A percentile compares a stretch with the other conserved stretches of the same genome.
Evolutionary conservation across 768 basidiomycete genomes (phyloP).

Genomic region (Rubroboletus pulcherrimus): DNA sequence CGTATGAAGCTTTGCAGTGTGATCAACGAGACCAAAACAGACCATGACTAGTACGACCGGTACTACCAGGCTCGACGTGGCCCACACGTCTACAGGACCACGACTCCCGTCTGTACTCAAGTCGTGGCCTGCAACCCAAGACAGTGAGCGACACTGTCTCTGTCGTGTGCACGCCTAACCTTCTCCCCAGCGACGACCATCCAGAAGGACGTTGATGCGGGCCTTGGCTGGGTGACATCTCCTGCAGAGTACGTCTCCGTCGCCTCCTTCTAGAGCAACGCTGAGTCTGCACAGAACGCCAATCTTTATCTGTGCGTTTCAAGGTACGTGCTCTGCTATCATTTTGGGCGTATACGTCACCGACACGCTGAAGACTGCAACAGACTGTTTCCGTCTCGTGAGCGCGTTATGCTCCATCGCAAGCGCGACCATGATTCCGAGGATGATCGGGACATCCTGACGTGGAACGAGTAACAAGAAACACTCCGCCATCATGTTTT

Average conservation of each 20-base stretch:
- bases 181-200: constrained; percentile 45
- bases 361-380: constrained; percentile 48
- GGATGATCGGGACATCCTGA: constrained; percentile 55
- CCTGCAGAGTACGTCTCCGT: constrained; percentile 53
- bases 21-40: background rate
- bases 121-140: constrained; percentile 31
- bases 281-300: constrained; percentile 51
- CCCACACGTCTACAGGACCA: constrained; percentile 21
- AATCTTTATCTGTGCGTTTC: constrained; percentile 73
- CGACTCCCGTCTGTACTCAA: constrained; percentile 34
- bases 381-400: constrained; percentile 67
- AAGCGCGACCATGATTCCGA: constrained; percentile 67
- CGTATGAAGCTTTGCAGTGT: too few relatives aligned
- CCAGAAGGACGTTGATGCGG: constrained; percentile 48
- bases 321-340: constrained; percentile 36
- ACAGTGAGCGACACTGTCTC: constrained; percentile 18
- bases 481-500: background rate
- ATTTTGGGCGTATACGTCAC: background rate
- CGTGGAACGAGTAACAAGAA: constrained; percentile 60
- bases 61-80: background rate
- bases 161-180: background rate
- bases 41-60: background rate
- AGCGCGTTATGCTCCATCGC: constrained; percentile 65
- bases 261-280: background rate
- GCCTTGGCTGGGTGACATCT: constrained; percentile 57